Evolutionary conservation across 768 basidiomycete species (phyloP), one percentile per base, ranked within the genome.

Genomic region (Guyanaporus albipodus): DNA sequence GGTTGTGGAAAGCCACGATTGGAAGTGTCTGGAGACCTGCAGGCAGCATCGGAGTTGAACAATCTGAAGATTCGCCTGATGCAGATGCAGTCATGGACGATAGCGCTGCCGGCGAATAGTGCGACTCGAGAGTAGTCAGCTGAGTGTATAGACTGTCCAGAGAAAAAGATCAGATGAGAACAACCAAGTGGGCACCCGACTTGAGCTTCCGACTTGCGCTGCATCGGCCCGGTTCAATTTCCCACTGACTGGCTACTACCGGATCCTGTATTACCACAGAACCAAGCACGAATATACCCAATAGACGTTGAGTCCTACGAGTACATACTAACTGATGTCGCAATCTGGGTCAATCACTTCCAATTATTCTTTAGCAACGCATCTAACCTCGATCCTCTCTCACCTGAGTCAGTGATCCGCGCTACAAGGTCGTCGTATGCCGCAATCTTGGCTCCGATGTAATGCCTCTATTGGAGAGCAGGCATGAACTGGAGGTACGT

Each of bases 1-100:
- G 90, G 6, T 65, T 93, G 28, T 93, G 89, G 89, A 92, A 91
- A 65, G 83, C 85, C 2, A 83, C 87, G 4, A 73, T 84, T 46
- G 89, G 85, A 48, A 91, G 74, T 55, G 87, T 94, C 12, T 91
- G 91, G 90, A 72, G 86, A 53, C 75, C 85, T 6, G 87, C 87
- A 14, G 90, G 90, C 6, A 84, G 83, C 47, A 80, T 92, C 42
- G 85, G 84, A 37, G 84, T 91, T 38, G 88, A 91, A 58, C 86
- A 90, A 50, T 73, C 79, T 8, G 79, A 79, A 46, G 78, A 78
- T 46, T 69, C 63, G 15, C 57, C 66, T 28, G 72, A 70, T 38
- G 68, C 61, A 27, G 74, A 76, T 42, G 65, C 68, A 7, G 67
- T 66, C n/a, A 75, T 74, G 73, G 73, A 74, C 22, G 74, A 74